Conservation (phyloP, 176 grass and related monocot species). For the Avena eriantha region DNA sequence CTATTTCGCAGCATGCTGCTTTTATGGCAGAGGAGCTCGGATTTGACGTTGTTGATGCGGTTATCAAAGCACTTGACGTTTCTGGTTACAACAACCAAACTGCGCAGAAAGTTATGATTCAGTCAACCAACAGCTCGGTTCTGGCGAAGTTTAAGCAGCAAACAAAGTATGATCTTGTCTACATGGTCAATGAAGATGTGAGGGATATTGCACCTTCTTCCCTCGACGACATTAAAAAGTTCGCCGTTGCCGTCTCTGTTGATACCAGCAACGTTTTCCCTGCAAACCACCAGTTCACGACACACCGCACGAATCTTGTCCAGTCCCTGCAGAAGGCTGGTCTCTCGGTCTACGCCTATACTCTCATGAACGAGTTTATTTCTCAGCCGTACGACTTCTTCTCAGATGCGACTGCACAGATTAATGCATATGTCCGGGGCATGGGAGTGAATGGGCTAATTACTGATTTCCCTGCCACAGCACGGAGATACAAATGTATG, state of each 20-base stretch:
- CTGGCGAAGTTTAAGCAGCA: constrained; percentile 78
- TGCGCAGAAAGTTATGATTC: constrained; percentile 68
- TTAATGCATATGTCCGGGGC: constrained; percentile 63
- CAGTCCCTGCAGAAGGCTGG: constrained; percentile 59
- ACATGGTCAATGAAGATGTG: constrained; percentile 66
- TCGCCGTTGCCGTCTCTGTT: constrained; percentile 67
- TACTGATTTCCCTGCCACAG: constrained; percentile 78
- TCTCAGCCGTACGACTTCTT: constrained; percentile 85
- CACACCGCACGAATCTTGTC: constrained; percentile 61
- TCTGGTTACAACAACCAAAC: constrained; percentile 70
- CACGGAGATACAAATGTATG: constrained; percentile 71
- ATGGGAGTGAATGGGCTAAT: constrained; percentile 76
- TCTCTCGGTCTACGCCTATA: constrained; percentile 70
- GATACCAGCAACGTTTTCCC: constrained; percentile 60
- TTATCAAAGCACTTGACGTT: constrained; percentile 52
- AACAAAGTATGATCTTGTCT: constrained; percentile 79
- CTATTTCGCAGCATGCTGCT: constrained; percentile 71
- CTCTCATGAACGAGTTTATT: constrained; percentile 75
- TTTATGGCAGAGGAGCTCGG: constrained; percentile 69
- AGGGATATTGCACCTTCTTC: constrained; percentile 56
- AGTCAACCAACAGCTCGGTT: constrained; percentile 82
- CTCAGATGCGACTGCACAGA: constrained; percentile 61
- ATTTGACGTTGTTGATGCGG: constrained; percentile 60
- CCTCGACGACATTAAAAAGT: constrained; percentile 66
- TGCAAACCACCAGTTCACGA: constrained; percentile 40